Evolutionary conservation across 1,139 yeast species (phyloP).

Genomic region (Suhomyces atakaporum): DNA sequence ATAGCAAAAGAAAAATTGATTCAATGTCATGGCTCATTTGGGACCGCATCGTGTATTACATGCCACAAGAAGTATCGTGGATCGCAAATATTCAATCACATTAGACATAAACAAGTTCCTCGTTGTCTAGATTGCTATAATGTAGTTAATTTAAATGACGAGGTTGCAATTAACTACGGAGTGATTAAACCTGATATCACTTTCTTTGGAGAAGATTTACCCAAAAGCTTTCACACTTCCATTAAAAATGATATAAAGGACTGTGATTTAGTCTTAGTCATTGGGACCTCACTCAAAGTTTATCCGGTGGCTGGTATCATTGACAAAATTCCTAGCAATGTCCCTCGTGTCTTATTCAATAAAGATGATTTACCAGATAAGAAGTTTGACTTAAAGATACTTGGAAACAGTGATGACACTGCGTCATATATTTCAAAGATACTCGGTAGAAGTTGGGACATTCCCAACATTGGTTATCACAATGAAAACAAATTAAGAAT

Average conservation of each 20-base stretch:
- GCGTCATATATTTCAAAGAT: conserved; percentile 60
- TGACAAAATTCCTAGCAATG: conserved; percentile 60
- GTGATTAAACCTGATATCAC: conserved; percentile 95
- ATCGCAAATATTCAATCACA: conserved; percentile 59
- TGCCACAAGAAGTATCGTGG: conserved; percentile 74
- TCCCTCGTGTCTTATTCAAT: conserved; percentile 84
- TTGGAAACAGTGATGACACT: conserved; percentile 87
- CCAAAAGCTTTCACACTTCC: conserved; percentile 33
- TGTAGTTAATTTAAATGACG: conserved; percentile 18
- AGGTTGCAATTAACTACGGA: conserved; percentile 25
- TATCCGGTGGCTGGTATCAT: conserved; percentile 95
- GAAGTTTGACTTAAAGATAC: conserved; percentile 75
- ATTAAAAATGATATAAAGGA: conserved; percentile 19
- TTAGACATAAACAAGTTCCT: conserved; percentile 64
- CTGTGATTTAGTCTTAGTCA: conserved; percentile 82
- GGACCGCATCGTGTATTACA: conserved; percentile 82
- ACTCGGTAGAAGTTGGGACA: conserved; percentile 16
- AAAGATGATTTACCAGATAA: conserved; percentile 61
- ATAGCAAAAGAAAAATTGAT: conserved; percentile 67
- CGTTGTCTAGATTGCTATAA: conserved; percentile 69
- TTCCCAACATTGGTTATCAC: conserved; percentile 12
- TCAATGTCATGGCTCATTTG: conserved; percentile 97
- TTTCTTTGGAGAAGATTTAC: conserved; percentile 88
- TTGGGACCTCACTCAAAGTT: conserved; percentile 92
- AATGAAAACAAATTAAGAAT: conserved; percentile 3